Evolutionary conservation across 2,329 filamentous ascomycete species (phyloP).

Genomic region (Fonsecaea nubica): DNA sequence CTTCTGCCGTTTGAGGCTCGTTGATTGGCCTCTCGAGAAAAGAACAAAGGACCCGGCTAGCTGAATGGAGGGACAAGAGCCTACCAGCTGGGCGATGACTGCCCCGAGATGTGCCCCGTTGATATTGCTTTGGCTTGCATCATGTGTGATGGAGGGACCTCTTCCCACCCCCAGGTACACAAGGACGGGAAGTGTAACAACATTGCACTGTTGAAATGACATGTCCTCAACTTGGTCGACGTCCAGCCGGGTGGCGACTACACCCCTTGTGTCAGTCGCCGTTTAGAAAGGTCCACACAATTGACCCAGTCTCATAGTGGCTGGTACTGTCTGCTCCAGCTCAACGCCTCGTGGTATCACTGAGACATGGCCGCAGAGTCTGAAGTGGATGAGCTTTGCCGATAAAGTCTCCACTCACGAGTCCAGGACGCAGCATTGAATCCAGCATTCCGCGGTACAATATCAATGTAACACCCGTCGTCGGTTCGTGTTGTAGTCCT

Average conservation of each 20-base stretch:
- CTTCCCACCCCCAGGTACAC: not conserved
- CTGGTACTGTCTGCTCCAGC: too few species aligned
- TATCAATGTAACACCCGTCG: not conserved
- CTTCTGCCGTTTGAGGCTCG: not conserved
- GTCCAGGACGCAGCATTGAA: not conserved
- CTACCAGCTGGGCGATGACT: not conserved
- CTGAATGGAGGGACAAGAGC: not conserved
- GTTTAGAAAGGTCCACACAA: not conserved
- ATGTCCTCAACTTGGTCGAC: not conserved
- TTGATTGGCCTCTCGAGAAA: not conserved
- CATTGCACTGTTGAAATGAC: not conserved
- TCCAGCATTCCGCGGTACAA: not conserved
- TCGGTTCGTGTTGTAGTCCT: not conserved
- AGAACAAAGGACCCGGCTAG: not conserved
- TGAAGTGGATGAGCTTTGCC: not conserved
- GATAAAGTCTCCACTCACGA: not conserved
- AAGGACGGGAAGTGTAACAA: not conserved
- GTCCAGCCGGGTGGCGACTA: not conserved
- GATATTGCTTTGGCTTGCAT: not conserved
- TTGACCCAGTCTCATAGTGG: too few species aligned
- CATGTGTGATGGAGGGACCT: not conserved
- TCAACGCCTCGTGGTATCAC: too few species aligned
- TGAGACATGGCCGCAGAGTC: too few species aligned
- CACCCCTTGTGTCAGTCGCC: not conserved
- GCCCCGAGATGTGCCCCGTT: not conserved